phyloP scores from a whole-genome alignment of 1,284 basidiomycete genomes.

The Pseudozyma tsukubaensis region DNA sequence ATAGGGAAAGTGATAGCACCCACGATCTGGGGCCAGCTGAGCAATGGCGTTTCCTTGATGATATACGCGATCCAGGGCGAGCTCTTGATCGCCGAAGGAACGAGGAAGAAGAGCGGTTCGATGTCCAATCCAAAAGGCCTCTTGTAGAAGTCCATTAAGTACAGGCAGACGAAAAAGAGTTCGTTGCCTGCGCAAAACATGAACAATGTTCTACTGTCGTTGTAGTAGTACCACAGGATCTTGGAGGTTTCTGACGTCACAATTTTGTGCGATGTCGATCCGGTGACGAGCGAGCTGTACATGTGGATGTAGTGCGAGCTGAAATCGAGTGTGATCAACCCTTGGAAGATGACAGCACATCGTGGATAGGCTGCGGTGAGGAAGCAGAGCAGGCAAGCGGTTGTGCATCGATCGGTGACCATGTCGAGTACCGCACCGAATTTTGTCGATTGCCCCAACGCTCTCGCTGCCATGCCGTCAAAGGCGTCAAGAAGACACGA shows the following conservation, averaged over 20 bases:
- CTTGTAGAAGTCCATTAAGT: conserved; percentile 87
- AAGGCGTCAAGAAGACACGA: conserved; percentile 96
- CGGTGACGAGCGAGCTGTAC: conserved; percentile 96
- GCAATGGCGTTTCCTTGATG: conserved; percentile 66
- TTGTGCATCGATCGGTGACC: conserved; percentile 99
- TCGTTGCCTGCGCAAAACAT: conserved; percentile 97
- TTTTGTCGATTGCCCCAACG: conserved; percentile 86
- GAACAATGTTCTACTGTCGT: conserved; percentile 88
- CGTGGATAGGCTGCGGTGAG: conserved; percentile 87
- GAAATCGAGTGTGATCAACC: conserved; percentile 96
- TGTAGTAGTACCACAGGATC: conserved; percentile 94
- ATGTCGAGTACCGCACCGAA: conserved; percentile 99
- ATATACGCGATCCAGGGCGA: conserved; percentile 41
- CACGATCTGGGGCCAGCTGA: conserved; percentile 86
- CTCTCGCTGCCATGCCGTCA: conserved; percentile 93
- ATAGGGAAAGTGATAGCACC: conserved; percentile 79
- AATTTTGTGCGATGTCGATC: conserved; percentile 89
- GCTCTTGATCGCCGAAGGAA: conserved; percentile 33
- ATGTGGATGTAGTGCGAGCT: conserved; percentile 99
- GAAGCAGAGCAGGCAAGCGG: conserved; percentile 93
- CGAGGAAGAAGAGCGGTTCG: conserved; percentile 46
- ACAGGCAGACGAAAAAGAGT: conserved; percentile 93
- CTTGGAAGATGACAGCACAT: conserved; percentile 87
- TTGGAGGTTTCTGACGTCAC: conserved; percentile 90
- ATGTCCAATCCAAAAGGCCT: conserved; percentile 59